These are phyloP conservation scores for Lonicera japonica DNA, from an alignment of 129 eudicot genomes.

Conservation along the genomic window DNA sequence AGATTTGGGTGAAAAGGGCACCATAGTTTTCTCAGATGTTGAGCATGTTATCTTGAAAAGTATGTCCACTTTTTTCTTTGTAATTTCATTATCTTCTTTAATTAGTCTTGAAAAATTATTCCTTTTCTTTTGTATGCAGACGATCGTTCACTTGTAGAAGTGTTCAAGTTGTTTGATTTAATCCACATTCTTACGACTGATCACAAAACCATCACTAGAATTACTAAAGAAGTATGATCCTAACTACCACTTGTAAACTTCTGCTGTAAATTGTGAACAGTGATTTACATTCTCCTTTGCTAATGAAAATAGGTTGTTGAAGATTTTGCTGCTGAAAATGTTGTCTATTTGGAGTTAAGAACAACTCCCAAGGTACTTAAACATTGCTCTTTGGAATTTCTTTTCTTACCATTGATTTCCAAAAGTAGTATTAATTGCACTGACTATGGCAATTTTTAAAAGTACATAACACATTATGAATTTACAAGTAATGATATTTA, in stretches of 20 bases:
- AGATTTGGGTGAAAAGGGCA: constrained; percentile 79
- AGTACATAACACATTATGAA: background rate
- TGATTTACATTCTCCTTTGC: background rate
- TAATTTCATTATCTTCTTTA: background rate
- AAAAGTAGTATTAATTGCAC: background rate
- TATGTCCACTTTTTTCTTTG: constrained; percentile 17
- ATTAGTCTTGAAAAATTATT: background rate
- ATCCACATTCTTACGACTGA: constrained; percentile 87
- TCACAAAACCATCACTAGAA: constrained; percentile 72
- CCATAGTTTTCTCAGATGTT: constrained; percentile 67
- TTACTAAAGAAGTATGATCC: constrained; percentile 75
- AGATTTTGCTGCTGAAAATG: constrained; percentile 97
- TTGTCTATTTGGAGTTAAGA: constrained; percentile 88
- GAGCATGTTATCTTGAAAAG: constrained; percentile 77
- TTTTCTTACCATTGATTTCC: background rate
- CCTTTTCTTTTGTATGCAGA: constrained; percentile 29
- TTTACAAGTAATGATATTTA: background rate
- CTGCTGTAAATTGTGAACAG: background rate
- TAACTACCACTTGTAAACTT: background rate
- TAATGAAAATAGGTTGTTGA: constrained; percentile 57
- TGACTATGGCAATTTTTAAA: background rate
- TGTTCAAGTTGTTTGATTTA: constrained; percentile 89
- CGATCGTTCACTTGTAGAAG: constrained; percentile 74
- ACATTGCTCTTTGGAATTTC: background rate
- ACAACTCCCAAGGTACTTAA: constrained; percentile 88